Base-by-base conservation (phyloP, 352 stramenopile species). In the Thalassiosira exigua region DNA sequence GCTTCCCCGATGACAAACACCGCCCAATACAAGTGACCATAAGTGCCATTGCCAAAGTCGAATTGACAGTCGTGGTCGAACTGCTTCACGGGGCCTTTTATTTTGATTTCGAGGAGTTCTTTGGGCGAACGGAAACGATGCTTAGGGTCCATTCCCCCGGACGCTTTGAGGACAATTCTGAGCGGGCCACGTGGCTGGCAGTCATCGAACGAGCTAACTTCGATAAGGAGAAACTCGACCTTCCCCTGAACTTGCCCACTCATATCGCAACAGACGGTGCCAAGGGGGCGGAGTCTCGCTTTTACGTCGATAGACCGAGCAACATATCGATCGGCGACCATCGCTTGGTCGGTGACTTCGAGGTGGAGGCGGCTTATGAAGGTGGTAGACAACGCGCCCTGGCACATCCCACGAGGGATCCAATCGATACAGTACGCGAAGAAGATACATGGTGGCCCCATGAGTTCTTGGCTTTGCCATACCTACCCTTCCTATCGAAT, bases 401-500 rank as follows among this genome's bases (percentile, higher is more conserved):
- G 24, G 11, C 21, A 36, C 14, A 52, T 58, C 41, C 69, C 14
- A 32, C 53, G n/a, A 66, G 50, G 4, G 75, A 87, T 33, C 59
- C 69, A 51, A 62, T 82, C 44, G 33, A 71, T 24, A 46, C 44
- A 41, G 67, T 81, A 36, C 58, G 19, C 5, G 30, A 68, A 61
- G 42, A 72, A 46, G 30, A 76, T 24, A 24, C 54, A 29, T 80
- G 61, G 75, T 75, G 64, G 60, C 19, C 39, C 30, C 32, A 74
- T 39, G 58, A 69, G 48, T 85, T 83, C 29, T 42, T 84, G 7
- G 91, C 88, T 3, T 82, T 98, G 21, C 94, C 96, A 0, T 98
- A 98, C 71, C 81, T 99, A 44, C 97, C 96, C 0, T 99, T 96
- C 79, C 97, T 98, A 46, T 98, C 94, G n/a, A 97, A 96, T 33